Base-by-base conservation (phyloP, 148 eudicot genomes). In the Salicornia ramosissima region DNA sequence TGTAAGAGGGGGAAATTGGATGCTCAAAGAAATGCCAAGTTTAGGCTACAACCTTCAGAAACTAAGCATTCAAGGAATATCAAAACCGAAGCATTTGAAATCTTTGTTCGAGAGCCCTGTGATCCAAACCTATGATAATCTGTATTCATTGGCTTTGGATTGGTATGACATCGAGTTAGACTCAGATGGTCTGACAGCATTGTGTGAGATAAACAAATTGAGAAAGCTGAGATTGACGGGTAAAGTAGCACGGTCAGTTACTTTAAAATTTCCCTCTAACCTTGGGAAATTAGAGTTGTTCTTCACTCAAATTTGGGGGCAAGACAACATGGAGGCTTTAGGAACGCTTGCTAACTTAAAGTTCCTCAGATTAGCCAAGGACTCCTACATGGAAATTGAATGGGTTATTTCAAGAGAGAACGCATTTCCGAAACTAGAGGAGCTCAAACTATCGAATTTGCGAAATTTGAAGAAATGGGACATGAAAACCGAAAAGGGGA, bases 1-100 rank as follows among this genome's bases (percentile, higher is more conserved):
- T 42, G 60, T 46, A 10, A 69, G 65, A 3, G 80, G 80, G 45
- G 78, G 80, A 6, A 9, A 42, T 25, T 77, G 80, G 83, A 70
- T 80, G 78, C 28, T 74, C 6, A 56, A 53, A 25, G 80, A 74
- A 26, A 47, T 77, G 66, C 10, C n/a, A 12, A 47, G 0, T 8
- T 22, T 77, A 43, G 68, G 63, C 30, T 16, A n/a, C 60, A 45
- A 19, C 25, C 61, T 80, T 45, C 22, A 51, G 21, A 77, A 74
- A 33, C 40, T 80, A 19, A 15, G 4, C 6, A 60, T 80, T 59
- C 46, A 61, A 33, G 55, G 67, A 54, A 77, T 80, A 70, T 68
- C 73, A 6, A 74, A 56, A 18, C 6, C 2, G 21, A 66, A 74
- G 25, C 78, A 74, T 24, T 25, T 69, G 12, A 53, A 77, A 11